phyloP scores from a whole-genome alignment of 106 monocot genomes.

The Chionographis japonica region DNA sequence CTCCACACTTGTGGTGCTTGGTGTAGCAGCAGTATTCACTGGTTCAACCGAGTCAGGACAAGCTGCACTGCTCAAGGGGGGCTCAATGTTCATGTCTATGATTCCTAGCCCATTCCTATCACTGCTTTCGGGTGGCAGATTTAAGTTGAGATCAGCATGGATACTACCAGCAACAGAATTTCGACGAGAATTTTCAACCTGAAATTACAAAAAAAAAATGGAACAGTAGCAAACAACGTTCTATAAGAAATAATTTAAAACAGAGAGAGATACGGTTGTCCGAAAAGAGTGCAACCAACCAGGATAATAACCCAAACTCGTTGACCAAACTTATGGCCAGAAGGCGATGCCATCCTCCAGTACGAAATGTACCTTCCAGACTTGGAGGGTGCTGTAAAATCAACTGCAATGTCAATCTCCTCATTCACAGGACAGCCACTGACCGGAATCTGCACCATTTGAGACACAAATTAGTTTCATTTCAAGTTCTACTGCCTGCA shows the following conservation, averaged over 20 bases:
- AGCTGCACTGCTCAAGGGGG: conserved; percentile 1
- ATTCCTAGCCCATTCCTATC: neutral
- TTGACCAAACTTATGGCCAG: conserved; percentile 78
- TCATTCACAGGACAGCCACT: conserved; percentile 39
- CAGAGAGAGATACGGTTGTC: neutral
- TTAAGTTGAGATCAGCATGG: conserved; percentile 26
- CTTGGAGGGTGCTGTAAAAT: conserved; percentile 59
- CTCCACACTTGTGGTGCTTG: neutral
- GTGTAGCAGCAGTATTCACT: neutral
- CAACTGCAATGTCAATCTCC: conserved; percentile 79
- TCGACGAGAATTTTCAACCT: conserved; percentile 33
- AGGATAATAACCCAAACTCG: conserved; percentile 84
- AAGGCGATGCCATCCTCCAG: conserved; percentile 69
- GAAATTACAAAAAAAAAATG: neutral
- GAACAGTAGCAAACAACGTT: no score
- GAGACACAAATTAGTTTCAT: neutral
- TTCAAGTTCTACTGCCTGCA: no score
- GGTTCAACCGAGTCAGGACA: neutral
- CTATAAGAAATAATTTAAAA: neutral
- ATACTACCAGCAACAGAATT: conserved; percentile 1
- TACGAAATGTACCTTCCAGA: conserved; percentile 70
- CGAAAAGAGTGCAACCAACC: conserved; percentile 21
- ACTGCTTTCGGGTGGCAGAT: conserved; percentile 32
- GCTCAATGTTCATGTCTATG: conserved; percentile 32
- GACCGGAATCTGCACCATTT: conserved; percentile 49